phyloP scores from a whole-genome alignment of 2,329 filamentous ascomycete genomes.

The Ilyonectria sp. region DNA sequence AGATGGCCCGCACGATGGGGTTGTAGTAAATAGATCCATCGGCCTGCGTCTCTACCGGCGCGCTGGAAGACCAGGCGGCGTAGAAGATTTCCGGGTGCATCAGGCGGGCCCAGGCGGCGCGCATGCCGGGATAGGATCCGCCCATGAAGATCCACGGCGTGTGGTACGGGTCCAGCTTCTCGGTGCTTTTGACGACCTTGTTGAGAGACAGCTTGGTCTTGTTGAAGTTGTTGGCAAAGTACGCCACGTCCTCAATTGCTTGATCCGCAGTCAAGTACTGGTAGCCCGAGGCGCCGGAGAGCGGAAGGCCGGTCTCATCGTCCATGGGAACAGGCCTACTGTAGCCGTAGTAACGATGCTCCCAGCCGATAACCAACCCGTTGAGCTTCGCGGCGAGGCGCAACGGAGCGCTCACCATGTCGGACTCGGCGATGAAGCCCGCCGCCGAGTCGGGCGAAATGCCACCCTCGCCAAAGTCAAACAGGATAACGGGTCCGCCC shows the following conservation, averaged over 20 bases:
- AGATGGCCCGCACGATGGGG: slow-evolving; percentile 62
- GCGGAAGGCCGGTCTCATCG: slow-evolving; percentile 26
- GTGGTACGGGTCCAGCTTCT: slow-evolving; percentile 52
- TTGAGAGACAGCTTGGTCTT: slow-evolving; percentile 59
- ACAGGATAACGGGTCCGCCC: slow-evolving; percentile 44
- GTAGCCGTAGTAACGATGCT: slow-evolving; percentile 48
- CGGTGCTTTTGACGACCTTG: slow-evolving; percentile 50
- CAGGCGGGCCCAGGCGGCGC: slow-evolving; percentile 63
- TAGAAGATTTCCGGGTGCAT: slow-evolving; percentile 64
- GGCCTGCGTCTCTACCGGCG: slow-evolving; percentile 62
- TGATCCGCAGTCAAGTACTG: slow-evolving; percentile 48
- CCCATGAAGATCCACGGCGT: slow-evolving; percentile 68
- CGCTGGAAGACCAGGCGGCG: slow-evolving; percentile 66
- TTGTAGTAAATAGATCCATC: slow-evolving; percentile 65
- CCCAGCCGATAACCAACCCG: slow-evolving; percentile 43
- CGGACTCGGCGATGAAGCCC: slow-evolving; percentile 31
- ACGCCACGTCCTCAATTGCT: slow-evolving; percentile 47
- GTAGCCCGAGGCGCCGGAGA: slow-evolving; percentile 25
- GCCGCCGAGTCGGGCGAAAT: slow-evolving; percentile 22
- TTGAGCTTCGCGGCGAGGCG: slow-evolving; percentile 40
- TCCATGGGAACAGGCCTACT: slow-evolving; percentile 40
- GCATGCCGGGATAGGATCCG: slow-evolving; percentile 66
- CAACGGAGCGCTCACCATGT: slow-evolving; percentile 29
- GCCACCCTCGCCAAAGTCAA: slow-evolving; percentile 42
- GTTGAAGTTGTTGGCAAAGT: slow-evolving; percentile 49